Base-by-base conservation (phyloP, 148 eudicot genomes). In the Fagopyrum homotropicum region DNA sequence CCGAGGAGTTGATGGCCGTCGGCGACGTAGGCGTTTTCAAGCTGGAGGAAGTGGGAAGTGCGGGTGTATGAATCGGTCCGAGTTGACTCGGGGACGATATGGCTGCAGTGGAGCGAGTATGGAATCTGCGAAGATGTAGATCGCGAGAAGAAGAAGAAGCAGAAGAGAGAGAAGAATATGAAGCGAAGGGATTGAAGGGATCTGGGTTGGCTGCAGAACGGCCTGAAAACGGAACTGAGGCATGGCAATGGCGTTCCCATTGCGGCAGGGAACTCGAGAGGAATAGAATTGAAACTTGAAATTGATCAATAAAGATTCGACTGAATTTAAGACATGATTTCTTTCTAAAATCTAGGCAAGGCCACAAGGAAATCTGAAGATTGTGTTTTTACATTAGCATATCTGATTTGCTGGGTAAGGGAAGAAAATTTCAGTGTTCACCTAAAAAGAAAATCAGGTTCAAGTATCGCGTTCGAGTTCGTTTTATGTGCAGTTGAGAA, bases 81-180 rank as follows among this genome's bases (percentile, higher is more conserved):
- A 10, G 75, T 63, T 22, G 88, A 75, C 11, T 76, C 85, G 16
- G 80, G 79, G 26, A 88, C 83, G 81, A 85, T 50, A 49, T 78
- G 77, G 76, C 77, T 54, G 81, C 98, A 93, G 80, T 82, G 81
- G 29, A 75, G 72, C 48, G 88, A 49, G 83, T 93, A 93, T 0
- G 88, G 77, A 75, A 79, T 68, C 76, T 6, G 43, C 17, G 84
- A 59, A 49, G 79, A 19, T n/a, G 44, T 45, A 35, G 6, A 6
- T 29, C 3, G 76, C 30, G 29, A 68, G 78, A 15, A 22, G 47
- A 46, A 0, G 69, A 68, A 15, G 51, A 46, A 0, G 69, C 60
- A 15, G 51, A 74, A 35, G 56, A 45, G 0, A 61, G 57, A 26
- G 49, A 74, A 9, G 59, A 80, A 12, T 35, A 35, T 35, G 76